Conservation (phyloP, 495 filamentous ascomycete species). For the Filosporella fistucella region DNA sequence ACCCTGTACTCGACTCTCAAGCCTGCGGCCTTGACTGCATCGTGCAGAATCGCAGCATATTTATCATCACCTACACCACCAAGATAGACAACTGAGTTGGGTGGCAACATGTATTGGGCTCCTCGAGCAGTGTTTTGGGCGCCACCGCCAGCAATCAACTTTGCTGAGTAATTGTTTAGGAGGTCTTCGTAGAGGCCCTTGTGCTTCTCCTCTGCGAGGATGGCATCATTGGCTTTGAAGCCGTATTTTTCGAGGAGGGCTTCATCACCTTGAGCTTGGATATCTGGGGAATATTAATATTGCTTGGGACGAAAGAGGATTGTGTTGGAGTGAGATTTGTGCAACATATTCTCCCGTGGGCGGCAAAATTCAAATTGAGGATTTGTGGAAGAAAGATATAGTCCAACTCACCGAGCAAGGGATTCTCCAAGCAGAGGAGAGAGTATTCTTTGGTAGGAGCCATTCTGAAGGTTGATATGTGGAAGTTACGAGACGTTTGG, state of each 20-base stretch:
- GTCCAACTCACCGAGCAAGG: conserved; percentile 71
- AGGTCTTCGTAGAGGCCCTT: conserved; percentile 87
- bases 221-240: conserved; percentile 93
- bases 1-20: conserved; percentile 90
- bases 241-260: conserved; percentile 85
- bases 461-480: conserved; percentile 46
- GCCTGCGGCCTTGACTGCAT: conserved; percentile 73
- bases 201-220: conserved; percentile 92
- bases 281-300: conserved; percentile 54
- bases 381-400: background rate
- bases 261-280: conserved; percentile 80
- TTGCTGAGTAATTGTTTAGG: conserved; percentile 77
- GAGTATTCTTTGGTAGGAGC: conserved; percentile 68
- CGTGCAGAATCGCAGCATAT: conserved; percentile 78
- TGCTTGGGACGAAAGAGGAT: conserved; percentile 7
- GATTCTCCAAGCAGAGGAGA: conserved; percentile 92
- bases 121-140: conserved; percentile 98
- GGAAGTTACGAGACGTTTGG: conserved; percentile 3
- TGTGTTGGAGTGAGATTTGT: background rate
- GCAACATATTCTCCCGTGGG: too few relatives aligned
- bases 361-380: background rate
- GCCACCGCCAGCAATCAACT: conserved; percentile 93
- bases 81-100: conserved; percentile 84
- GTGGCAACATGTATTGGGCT: conserved; percentile 90
- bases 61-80: conserved; percentile 91